These are phyloP conservation scores for Cystoderma amianthinum DNA, from an alignment of 768 basidiomycete genomes.

Conservation along the genomic window DNA sequence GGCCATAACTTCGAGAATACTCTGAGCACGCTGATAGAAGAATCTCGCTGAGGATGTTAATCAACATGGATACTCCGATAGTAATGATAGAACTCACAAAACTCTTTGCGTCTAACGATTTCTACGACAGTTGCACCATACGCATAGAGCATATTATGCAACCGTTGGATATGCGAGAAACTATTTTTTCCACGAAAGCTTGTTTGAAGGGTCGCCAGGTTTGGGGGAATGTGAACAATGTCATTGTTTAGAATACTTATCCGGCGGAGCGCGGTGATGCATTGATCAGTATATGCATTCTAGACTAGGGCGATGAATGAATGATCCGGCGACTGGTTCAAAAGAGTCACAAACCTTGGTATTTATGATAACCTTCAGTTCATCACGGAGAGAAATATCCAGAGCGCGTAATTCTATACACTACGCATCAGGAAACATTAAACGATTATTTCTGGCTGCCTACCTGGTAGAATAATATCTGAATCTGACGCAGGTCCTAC, in stretches of 20 bases:
- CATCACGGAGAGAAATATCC: conserved; percentile 54
- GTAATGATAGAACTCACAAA: conserved; percentile 40
- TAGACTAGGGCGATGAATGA: conserved; percentile 26
- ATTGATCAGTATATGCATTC: conserved; percentile 70
- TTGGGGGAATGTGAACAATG: conserved; percentile 65
- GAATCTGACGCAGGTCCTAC: conserved; percentile 40
- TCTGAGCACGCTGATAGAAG: conserved; percentile 75
- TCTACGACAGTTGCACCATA: conserved; percentile 91
- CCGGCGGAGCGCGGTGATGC: conserved; percentile 58
- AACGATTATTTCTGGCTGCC: neutral
- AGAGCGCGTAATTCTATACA: conserved; percentile 58
- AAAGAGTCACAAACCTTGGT: conserved; percentile 36
- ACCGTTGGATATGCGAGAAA: conserved; percentile 85
- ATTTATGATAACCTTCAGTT: conserved; percentile 49
- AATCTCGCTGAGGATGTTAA: conserved; percentile 47
- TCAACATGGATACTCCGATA: neutral
- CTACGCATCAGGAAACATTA: neutral
- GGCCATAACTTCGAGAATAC: conserved; percentile 81
- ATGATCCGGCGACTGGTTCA: neutral
- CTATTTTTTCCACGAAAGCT: conserved; percentile 72
- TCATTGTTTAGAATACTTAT: conserved; percentile 80
- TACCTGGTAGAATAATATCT: conserved; percentile 50
- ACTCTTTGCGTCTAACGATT: conserved; percentile 86
- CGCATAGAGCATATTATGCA: conserved; percentile 87
- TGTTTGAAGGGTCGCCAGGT: conserved; percentile 57